Conservation (phyloP, 2,329 filamentous ascomycete species). For the Capronia americana region DNA sequence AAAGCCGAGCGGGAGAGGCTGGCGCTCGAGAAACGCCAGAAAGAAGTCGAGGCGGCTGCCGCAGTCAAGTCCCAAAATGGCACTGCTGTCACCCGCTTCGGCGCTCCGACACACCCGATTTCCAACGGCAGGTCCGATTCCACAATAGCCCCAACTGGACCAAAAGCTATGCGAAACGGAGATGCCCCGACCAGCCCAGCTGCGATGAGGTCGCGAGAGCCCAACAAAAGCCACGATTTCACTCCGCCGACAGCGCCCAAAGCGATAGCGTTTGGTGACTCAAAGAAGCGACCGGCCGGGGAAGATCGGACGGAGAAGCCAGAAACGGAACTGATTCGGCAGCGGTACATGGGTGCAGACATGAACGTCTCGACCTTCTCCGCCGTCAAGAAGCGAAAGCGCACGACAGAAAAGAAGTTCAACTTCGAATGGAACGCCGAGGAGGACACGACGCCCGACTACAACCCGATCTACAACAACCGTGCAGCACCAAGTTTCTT, state of each 20-base stretch:
- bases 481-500: constrained; percentile 72
- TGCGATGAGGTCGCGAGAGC: constrained; percentile 52
- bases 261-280: constrained; percentile 46
- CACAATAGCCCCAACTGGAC: constrained; percentile 69
- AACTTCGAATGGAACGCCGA: constrained; percentile 98
- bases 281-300: constrained; percentile 54
- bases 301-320: constrained; percentile 64
- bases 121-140: constrained; percentile 13
- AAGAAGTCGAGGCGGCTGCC: constrained; percentile 67
- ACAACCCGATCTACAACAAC: constrained; percentile 79
- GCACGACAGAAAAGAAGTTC: constrained; percentile 95
- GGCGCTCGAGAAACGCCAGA: constrained; percentile 76
- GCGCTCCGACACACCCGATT: neutral
- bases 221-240: constrained; percentile 60
- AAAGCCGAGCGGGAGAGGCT: constrained; percentile 82
- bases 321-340: constrained; percentile 75
- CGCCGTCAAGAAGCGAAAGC: constrained; percentile 91
- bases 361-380: constrained; percentile 87
- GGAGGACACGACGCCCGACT: constrained; percentile 86
- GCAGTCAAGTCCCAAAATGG: constrained; percentile 26
- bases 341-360: constrained; percentile 90
- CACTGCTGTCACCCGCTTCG: constrained; percentile 18
- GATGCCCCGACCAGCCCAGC: constrained; percentile 58
- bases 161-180: constrained; percentile 67
- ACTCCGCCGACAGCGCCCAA: constrained; percentile 57